These are phyloP conservation scores for Acmispon strigosus DNA, from an alignment of 306 rosid genomes.

Conservation along the genomic window DNA sequence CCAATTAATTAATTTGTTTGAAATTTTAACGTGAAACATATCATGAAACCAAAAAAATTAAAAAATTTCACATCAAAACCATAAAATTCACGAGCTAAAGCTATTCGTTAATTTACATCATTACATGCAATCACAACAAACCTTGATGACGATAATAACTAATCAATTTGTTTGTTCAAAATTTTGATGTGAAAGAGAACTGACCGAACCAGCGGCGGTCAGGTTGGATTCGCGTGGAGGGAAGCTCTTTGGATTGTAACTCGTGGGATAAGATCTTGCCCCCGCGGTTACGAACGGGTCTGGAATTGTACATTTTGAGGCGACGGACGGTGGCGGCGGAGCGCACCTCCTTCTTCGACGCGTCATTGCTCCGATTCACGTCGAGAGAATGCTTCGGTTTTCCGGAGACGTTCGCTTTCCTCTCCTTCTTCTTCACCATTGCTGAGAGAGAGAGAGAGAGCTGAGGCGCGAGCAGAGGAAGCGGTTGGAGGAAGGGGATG, in stretches of 20 bases:
- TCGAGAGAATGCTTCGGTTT: slow-evolving; percentile 90
- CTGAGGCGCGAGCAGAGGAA: too few species aligned
- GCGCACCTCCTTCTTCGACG: slow-evolving; percentile 40
- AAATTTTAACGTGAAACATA: too few species aligned
- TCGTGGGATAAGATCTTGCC: slow-evolving; percentile 61
- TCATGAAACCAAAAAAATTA: not conserved
- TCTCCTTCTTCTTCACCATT: slow-evolving; percentile 81
- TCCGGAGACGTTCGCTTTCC: slow-evolving; percentile 61
- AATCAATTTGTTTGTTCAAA: not conserved
- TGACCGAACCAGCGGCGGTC: slow-evolving; percentile 86
- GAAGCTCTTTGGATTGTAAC: slow-evolving; percentile 65
- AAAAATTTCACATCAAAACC: not conserved
- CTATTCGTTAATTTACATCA: too few species aligned
- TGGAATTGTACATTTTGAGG: slow-evolving; percentile 76
- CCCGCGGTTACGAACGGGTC: slow-evolving; percentile 55
- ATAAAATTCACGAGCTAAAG: not conserved
- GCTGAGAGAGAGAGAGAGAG: not conserved
- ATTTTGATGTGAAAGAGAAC: not conserved
- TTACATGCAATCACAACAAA: too few species aligned
- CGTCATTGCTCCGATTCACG: slow-evolving; percentile 53
- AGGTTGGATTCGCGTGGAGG: slow-evolving; percentile 78
- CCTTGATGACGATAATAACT: too few species aligned
- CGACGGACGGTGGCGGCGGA: slow-evolving; percentile 88
- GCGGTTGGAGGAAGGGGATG: too few species aligned
- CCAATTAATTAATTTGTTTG: too few species aligned